Evolutionary conservation across 202 grass and related monocot species (phyloP), one percentile per base, ranked within the genome.

Genomic region (Cymbopogon flexuosus): DNA sequence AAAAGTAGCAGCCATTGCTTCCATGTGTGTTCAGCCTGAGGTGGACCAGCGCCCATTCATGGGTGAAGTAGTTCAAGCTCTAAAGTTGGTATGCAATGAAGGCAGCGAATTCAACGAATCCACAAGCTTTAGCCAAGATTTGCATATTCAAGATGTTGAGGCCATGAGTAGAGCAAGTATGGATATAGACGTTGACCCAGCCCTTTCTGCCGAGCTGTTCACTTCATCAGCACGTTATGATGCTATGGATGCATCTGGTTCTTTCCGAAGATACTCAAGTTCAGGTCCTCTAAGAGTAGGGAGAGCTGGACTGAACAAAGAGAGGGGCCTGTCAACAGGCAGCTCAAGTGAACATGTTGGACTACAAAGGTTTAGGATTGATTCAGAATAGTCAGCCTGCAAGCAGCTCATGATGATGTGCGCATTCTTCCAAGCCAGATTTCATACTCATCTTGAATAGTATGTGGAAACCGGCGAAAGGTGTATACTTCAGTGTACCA

Each of bases 11-110:
- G 96, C 96, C 37, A 99, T 99, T 81, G 90, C 93, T 84, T 99
- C 93, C 30, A 99, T 99, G 96, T 99, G 96, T 6, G 92, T 99
- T 60, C 96, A 99, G 81, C 96, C 96, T 71, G 96, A 99, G 87
- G 96, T 99, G 12, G 90, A 99, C 67, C 96, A 99, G 29, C 83
- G 96, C 33, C 96, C 96, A 19, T 93, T 99, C 69, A 99, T 99
- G 96, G 93, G 96, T 34, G 96, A 99, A 76, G 96, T 96, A 14
- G 93, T 99, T 65, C 96, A 99, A 59, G 96, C 96, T 74, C 80
- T 99, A 31, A 99, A 93, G 57, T 80, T 99, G 85, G 93, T 99
- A 10, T 96, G 77, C 63, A 85, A 99, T 19, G 90, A 92, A 83
- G 93, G 83, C n/a, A 84, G 90, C 36, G 89, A 87, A 22, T 81